Percentiles rank a stretch among this genome's conserved stretches.
Conservation (phyloP, 352 stramenopile genomes). For the Pythium brachiatum region DNA sequence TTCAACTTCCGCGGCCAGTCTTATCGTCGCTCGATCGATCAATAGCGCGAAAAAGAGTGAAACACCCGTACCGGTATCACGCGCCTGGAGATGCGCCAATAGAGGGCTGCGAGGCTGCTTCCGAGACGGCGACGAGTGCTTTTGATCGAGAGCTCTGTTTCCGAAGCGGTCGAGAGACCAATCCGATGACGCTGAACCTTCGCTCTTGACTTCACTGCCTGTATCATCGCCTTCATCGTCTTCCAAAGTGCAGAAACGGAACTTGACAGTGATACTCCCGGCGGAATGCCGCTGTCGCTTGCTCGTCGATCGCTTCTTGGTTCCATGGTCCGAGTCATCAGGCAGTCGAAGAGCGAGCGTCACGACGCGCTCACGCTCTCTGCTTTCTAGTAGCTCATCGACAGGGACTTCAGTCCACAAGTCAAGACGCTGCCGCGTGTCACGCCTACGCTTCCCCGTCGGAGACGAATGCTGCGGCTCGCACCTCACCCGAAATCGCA, state of each 20-base stretch:
- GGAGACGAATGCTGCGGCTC: constrained; percentile 21
- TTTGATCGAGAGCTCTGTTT: too few species aligned
- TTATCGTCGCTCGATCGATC: constrained; percentile 2
- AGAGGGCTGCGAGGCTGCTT: not conserved
- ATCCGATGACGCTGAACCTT: not conserved
- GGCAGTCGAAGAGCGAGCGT: constrained; percentile 9
- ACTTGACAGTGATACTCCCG: constrained; percentile 19
- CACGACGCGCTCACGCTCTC: constrained; percentile 15
- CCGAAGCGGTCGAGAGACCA: constrained; percentile 1
- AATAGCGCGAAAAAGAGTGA: constrained; percentile 6
- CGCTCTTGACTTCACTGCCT: not conserved
- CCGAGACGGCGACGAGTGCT: not conserved
- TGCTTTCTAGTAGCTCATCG: constrained; percentile 10
- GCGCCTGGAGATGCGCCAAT: not conserved
- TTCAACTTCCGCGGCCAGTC: not conserved
- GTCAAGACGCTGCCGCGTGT: constrained; percentile 3
- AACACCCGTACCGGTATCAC: not conserved
- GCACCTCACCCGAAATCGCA: constrained; percentile 26
- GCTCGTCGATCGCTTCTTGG: not conserved
- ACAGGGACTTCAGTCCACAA: constrained; percentile 7
- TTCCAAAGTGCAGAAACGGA: constrained; percentile 7
- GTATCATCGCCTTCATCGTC: not conserved
- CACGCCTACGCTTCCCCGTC: constrained; percentile 1
- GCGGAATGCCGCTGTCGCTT: constrained; percentile 2
- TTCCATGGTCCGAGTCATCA: not conserved